Conservation (phyloP, 495 filamentous ascomycete genomes). For the Neurospora sp. region DNA sequence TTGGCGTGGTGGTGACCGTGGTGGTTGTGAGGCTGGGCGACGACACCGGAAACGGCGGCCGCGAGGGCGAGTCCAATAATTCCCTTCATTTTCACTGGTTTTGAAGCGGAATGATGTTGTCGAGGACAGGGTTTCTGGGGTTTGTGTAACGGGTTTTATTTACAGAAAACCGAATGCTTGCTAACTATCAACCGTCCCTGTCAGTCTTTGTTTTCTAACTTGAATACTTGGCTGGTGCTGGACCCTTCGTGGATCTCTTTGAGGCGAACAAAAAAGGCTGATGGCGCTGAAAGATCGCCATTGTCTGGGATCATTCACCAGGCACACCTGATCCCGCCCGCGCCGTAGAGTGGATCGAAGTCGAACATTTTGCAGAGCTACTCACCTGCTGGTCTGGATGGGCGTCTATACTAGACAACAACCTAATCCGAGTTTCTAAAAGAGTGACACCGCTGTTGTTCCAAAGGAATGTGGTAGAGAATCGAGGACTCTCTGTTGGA, state of each 20-base stretch:
- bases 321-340: not conserved
- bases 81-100: constrained; percentile 37
- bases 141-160: not conserved
- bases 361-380: not conserved
- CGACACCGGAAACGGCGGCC: constrained; percentile 31
- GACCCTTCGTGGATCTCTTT: not conserved
- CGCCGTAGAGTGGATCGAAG: not conserved
- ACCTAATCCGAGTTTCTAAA: constrained; percentile 1
- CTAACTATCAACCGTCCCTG: not conserved
- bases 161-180: not conserved
- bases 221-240: not conserved
- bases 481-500: constrained; percentile 41
- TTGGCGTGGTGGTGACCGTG: constrained; percentile 27
- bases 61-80: constrained; percentile 35
- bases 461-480: constrained; percentile 55
- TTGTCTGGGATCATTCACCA: not conserved
- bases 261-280: not conserved
- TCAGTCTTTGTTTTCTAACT: not conserved
- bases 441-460: constrained; percentile 16
- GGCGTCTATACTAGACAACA: constrained; percentile 5
- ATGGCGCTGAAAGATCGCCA: not conserved
- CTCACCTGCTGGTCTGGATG: constrained; percentile 9
- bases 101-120: constrained; percentile 2
- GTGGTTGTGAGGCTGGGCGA: constrained; percentile 40
- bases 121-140: not conserved